A percentile compares a stretch with the other conserved stretches of the same genome.
Evolutionary conservation across 331 rosid genomes (phyloP).

Genomic region (Erythrophleum ivorense): DNA sequence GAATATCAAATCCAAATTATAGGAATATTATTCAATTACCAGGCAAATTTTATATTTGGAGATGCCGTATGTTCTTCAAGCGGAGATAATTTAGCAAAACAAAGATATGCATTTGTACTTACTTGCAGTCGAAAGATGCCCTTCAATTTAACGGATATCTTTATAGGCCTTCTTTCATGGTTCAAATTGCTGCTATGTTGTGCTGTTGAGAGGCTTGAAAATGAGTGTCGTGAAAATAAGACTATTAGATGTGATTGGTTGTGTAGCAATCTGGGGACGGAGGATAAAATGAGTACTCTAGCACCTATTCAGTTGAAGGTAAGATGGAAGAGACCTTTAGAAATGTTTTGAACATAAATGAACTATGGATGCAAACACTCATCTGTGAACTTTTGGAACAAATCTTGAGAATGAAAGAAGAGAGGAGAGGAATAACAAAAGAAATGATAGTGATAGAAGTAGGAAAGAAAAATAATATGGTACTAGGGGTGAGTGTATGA

Average conservation of each 20-base stretch:
- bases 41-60: not conserved
- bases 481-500: not conserved
- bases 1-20: not conserved
- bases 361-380: not conserved
- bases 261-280: not conserved
- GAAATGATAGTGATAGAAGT: not conserved
- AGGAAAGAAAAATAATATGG: not conserved
- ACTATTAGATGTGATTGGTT: not conserved
- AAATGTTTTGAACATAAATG: not conserved
- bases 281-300: not conserved
- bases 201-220: not conserved
- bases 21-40: not conserved
- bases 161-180: not conserved
- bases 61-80: not conserved
- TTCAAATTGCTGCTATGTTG: not conserved
- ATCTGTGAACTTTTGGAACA: not conserved
- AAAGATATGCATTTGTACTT: not conserved
- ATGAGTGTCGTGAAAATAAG: not conserved
- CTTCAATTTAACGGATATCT: slow-evolving; percentile 8
- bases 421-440: not conserved
- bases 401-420: not conserved
- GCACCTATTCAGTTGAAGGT: not conserved
- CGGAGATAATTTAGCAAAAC: not conserved
- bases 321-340: not conserved
- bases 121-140: not conserved